A percentile compares a stretch with the other conserved stretches of the same genome.
phyloP scores from a whole-genome alignment of 768 basidiomycete genomes.

The Guyanaporus albipodus region DNA sequence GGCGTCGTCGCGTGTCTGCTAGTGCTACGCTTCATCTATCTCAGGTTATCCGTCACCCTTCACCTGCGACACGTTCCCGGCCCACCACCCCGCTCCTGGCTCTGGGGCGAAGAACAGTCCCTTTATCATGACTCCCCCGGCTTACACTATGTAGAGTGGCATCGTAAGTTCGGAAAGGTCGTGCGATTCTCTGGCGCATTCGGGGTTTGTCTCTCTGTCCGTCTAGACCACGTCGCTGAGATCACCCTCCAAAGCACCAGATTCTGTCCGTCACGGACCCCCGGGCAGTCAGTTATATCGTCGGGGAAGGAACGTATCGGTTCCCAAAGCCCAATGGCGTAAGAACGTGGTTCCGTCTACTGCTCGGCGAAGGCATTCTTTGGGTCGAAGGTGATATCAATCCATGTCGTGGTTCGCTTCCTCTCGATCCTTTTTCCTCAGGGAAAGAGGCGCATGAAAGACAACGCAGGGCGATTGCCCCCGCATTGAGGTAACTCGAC shows the following conservation, averaged over 20 bases:
- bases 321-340: constrained; percentile 65
- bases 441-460: constrained; percentile 55
- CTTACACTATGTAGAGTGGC: constrained; percentile 49
- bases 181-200: constrained; percentile 55
- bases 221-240: constrained; percentile 9
- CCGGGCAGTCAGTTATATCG: constrained; percentile 49
- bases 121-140: constrained; percentile 53
- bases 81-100: constrained; percentile 42
- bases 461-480: constrained; percentile 49
- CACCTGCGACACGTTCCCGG: constrained; percentile 48
- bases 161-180: constrained; percentile 48
- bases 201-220: constrained; percentile 37
- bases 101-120: constrained; percentile 63
- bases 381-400: constrained; percentile 54
- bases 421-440: constrained; percentile 19
- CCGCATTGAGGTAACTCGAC: constrained; percentile 48
- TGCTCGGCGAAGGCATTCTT: constrained; percentile 60
- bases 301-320: constrained; percentile 50
- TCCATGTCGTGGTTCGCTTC: not conserved
- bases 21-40: constrained; percentile 33
- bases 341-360: constrained; percentile 58
- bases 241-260: constrained; percentile 41
- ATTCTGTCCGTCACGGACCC: constrained; percentile 55
- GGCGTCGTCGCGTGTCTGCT: constrained; percentile 29
- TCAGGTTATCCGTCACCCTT: constrained; percentile 31